Percentiles rank a stretch among this genome's conserved stretches.
These are phyloP conservation scores for Phytophthora citricola DNA, from an alignment of 352 stramenopile species.

Conservation along the genomic window DNA sequence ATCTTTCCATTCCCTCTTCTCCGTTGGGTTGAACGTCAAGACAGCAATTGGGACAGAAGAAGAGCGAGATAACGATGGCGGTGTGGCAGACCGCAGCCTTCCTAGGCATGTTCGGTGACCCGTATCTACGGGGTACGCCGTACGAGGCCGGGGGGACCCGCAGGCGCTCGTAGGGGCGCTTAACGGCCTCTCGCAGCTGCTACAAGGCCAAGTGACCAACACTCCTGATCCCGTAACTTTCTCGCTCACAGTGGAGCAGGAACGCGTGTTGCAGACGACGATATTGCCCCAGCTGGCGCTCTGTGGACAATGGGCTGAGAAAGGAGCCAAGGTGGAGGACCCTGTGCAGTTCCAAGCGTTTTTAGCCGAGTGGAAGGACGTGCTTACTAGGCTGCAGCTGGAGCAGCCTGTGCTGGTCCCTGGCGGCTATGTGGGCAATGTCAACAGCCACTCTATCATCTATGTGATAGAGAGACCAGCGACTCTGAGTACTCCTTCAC, in stretches of 20 bases:
- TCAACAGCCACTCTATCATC: constrained; percentile 77
- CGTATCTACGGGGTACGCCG: constrained; percentile 77
- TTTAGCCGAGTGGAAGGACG: constrained; percentile 73
- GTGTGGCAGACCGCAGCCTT: constrained; percentile 75
- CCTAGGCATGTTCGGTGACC: constrained; percentile 81
- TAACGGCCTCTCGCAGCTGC: constrained; percentile 44
- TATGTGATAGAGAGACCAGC: constrained; percentile 79
- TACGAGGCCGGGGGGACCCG: constrained; percentile 77
- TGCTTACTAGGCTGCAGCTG: constrained; percentile 48
- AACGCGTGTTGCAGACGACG: constrained; percentile 53
- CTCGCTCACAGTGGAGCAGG: constrained; percentile 53
- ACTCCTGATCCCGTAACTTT: constrained; percentile 53
- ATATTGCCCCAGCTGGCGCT: constrained; percentile 64
- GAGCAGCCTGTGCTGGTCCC: constrained; percentile 68
- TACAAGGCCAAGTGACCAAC: constrained; percentile 35
- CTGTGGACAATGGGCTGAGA: constrained; percentile 62
- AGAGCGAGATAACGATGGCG: constrained; percentile 29
- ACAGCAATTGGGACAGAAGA: neutral
- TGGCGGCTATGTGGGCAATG: constrained; percentile 81
- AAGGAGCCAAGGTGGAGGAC: constrained; percentile 65
- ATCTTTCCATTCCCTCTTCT: constrained; percentile 31
- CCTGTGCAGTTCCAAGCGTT: constrained; percentile 71
- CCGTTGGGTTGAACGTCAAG: constrained; percentile 25
- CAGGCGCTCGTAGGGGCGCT: constrained; percentile 68
- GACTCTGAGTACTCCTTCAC: constrained; percentile 77